Evolutionary conservation across 768 basidiomycete species (phyloP).

Genomic region (Hygrophorus russula): DNA sequence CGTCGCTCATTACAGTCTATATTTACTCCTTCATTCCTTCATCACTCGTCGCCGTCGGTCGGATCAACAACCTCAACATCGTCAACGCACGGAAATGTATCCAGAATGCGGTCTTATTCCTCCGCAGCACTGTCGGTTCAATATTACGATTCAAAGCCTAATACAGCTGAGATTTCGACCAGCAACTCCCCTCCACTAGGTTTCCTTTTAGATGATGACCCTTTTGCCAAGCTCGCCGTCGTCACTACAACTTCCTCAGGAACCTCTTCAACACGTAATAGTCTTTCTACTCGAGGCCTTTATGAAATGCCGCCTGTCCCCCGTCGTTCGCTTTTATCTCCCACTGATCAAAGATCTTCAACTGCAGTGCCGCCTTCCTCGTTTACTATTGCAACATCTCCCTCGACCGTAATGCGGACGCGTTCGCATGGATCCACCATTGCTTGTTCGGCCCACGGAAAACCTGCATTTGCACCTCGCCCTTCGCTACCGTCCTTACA

Average conservation of each 20-base stretch:
- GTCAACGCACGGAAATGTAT: constrained; percentile 10
- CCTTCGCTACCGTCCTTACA: constrained; percentile 42
- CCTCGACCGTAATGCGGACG: constrained; percentile 3
- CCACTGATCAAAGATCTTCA: constrained; percentile 1
- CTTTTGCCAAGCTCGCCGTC: constrained; percentile 50
- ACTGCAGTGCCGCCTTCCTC: constrained; percentile 1
- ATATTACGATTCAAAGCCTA: constrained; percentile 4
- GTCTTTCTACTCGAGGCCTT: background rate
- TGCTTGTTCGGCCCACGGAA: constrained; percentile 29
- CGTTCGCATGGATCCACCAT: constrained; percentile 11
- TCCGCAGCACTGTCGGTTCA: constrained; percentile 10
- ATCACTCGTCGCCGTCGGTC: constrained; percentile 15
- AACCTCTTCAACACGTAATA: background rate
- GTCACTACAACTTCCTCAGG: background rate
- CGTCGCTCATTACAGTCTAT: constrained; percentile 45
- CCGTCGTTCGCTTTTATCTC: constrained; percentile 8
- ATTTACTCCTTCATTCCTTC: constrained; percentile 36
- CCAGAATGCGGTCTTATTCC: constrained; percentile 16
- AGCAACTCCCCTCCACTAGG: constrained; percentile 24
- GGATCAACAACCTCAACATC: constrained; percentile 15
- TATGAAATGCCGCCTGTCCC: background rate
- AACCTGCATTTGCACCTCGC: constrained; percentile 35
- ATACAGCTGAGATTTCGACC: constrained; percentile 7
- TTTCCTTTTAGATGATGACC: constrained; percentile 61
- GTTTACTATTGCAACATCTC: background rate